Evolutionary conservation across 805 yeast genomes (phyloP), one percentile per base, ranked within the genome.

Genomic region (Metschnikowia gruessii): DNA sequence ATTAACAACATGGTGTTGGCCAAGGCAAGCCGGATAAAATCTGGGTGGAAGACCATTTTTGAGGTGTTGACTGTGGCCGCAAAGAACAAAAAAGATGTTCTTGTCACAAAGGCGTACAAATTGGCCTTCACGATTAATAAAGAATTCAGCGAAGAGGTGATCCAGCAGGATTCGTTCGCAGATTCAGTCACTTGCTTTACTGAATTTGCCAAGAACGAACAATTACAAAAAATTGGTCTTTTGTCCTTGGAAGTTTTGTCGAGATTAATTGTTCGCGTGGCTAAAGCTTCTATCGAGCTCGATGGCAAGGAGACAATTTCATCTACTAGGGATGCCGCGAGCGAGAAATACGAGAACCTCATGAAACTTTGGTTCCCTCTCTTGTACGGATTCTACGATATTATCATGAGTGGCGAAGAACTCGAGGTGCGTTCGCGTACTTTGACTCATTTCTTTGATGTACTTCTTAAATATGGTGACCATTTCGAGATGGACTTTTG

Each of bases 1-100:
- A 77, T 92, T 56, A 81, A 83, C 53, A 92, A 89, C 60, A 84
- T 95, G 83, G 81, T 94, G 33, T 70, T 81, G 51, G 82, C 89
- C 21, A 86, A 89, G 58, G 81, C 91, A 3, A 71, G 68, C 13
- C 77, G 80, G 48, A 86, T 94, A 53, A 84, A 81, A 61, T 90
- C 97, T 16, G 99, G 99, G 38, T 94, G 99, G 99, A 80, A 80
- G 50, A 83, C 98, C 0, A 83, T 95, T 44, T 81, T 94, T 58
- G 85, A 82, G 21, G 85, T 88, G 1, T 78, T 92, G 52, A 79
- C 83, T 4, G 82, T 76, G 42, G 89, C 95, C 4, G 92, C 96
- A 3, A 70, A 69, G 40, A 82, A 79, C 17, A 66, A 69, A 24
- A 72, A 74, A 45, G 90, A 82, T 54, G 55, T 74, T 6, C 69